These are phyloP conservation scores for Schwanniomyces yamadae DNA, from an alignment of 805 yeast species.

Conservation along the genomic window DNA sequence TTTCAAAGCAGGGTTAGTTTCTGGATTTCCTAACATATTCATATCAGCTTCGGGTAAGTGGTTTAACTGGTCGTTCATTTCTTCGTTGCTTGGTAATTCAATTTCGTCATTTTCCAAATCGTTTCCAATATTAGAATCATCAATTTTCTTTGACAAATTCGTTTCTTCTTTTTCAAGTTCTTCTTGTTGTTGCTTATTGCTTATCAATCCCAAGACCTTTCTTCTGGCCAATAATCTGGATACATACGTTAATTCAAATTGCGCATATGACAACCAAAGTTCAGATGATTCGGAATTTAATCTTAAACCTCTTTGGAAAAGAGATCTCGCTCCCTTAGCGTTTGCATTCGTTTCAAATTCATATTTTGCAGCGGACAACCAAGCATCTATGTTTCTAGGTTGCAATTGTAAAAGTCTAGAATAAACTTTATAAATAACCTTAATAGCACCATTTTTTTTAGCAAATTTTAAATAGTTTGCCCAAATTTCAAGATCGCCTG, in stretches of 20 bases:
- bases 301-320: slow-evolving; percentile 81
- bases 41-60: slow-evolving; percentile 84
- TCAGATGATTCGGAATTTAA: slow-evolving; percentile 72
- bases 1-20: slow-evolving; percentile 69
- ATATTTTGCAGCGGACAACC: slow-evolving; percentile 94
- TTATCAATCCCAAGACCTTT: slow-evolving; percentile 72
- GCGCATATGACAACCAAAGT: slow-evolving; percentile 84
- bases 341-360: slow-evolving; percentile 88
- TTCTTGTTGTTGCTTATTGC: slow-evolving; percentile 65
- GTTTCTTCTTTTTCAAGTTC: slow-evolving; percentile 37
- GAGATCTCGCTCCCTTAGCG: slow-evolving; percentile 81
- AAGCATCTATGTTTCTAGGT: slow-evolving; percentile 85
- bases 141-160: slow-evolving; percentile 38
- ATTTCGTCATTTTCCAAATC: slow-evolving; percentile 41
- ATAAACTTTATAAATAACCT: slow-evolving; percentile 72
- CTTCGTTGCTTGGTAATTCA: slow-evolving; percentile 52
- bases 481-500: slow-evolving; percentile 80
- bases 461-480: slow-evolving; percentile 67
- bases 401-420: slow-evolving; percentile 78
- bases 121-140: slow-evolving; percentile 18
- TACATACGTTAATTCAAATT: slow-evolving; percentile 83
- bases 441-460: slow-evolving; percentile 64
- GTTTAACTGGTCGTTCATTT: slow-evolving; percentile 60
- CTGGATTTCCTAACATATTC: slow-evolving; percentile 82
- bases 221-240: slow-evolving; percentile 83